Conservation (phyloP, 2,329 filamentous ascomycete genomes). For the Plectosphaerella cucumerina region DNA sequence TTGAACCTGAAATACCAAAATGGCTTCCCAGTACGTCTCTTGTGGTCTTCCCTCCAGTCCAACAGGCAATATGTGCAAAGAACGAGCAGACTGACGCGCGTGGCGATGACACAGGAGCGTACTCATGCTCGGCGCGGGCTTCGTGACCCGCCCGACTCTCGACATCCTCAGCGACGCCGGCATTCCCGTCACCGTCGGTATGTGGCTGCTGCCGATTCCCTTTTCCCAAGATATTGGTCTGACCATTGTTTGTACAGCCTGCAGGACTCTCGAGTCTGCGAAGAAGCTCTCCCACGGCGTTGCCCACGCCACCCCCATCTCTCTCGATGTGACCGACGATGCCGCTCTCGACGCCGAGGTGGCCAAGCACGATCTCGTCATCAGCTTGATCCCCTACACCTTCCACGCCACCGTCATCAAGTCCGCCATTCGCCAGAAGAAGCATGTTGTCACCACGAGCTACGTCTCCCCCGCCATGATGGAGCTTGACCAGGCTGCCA, state of each 20-base stretch:
- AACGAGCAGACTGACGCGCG: slow-evolving; percentile 1
- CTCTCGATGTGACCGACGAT: slow-evolving; percentile 75
- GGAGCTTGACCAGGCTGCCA: slow-evolving; percentile 77
- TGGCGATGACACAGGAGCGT: slow-evolving; percentile 9
- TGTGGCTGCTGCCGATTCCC: background rate
- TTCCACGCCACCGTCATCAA: slow-evolving; percentile 89
- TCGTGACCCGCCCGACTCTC: slow-evolving; percentile 61
- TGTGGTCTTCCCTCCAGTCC: background rate
- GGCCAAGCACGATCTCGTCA: slow-evolving; percentile 73
- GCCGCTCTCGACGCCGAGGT: slow-evolving; percentile 76
- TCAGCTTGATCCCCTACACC: slow-evolving; percentile 86
- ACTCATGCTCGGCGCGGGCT: slow-evolving; percentile 48
- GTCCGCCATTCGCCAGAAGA: slow-evolving; percentile 88
- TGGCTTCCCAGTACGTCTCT: slow-evolving; percentile 8
- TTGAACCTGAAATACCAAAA: slow-evolving; percentile 1
- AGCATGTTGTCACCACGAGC: slow-evolving; percentile 91
- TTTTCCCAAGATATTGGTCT: background rate
- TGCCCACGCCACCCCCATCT: slow-evolving; percentile 69
- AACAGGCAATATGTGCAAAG: background rate
- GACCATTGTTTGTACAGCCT: slow-evolving; percentile 49
- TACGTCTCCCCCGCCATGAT: slow-evolving; percentile 92
- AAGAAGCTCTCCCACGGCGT: slow-evolving; percentile 71
- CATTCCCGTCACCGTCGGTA: slow-evolving; percentile 62
- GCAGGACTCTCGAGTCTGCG: slow-evolving; percentile 73
- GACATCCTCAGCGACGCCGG: slow-evolving; percentile 58